Evolutionary conservation across 1,284 basidiomycete genomes (phyloP), one percentile per base, ranked within the genome.

Genomic region (Austroboletus niveus): DNA sequence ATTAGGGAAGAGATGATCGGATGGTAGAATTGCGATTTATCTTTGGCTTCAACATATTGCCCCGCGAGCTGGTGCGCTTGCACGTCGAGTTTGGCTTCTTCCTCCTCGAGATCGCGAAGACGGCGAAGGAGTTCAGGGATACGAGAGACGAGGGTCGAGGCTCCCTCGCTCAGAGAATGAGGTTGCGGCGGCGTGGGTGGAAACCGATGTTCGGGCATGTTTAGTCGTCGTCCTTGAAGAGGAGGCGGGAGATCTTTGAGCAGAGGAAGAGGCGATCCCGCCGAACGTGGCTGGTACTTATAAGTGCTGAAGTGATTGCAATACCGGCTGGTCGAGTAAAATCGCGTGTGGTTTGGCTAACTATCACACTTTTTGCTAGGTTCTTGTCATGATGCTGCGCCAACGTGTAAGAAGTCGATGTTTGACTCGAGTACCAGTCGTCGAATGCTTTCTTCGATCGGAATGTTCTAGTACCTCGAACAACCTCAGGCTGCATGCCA

Each of bases 51-150:
- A 15, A 49, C 22, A 38, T 45, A 45, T 8, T 45, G 49, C 8
- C 27, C 45, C 22, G 48, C 17, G 11, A 64, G 55, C 27, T 46
- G 50, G 24, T 44, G 54, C 32, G 51, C 61, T 24, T 47, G 62
- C 20, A 51, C 43, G 3, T 66, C 52, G 34, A 64, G 61, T 22
- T 27, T 42, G 14, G 48, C 51, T 44, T 64, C 62, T 51, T 68
- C 62, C 5, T 31, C 41, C 40, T 66, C 51, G 45, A 68, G 63
- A 30, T 58, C 39, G 36, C 42, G 57, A 27, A 62, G 57, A 41
- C 51, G 61, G 12, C 35, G 49, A 47, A 68, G 46, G 34, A 68
- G 55, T 32, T 50, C 42, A 20, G 63, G 51, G 29, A 64, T 53
- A 10, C 47, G 59, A 47, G n/a, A 45, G 43, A 60, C 35, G 20